Percentiles rank a stretch among this genome's conserved stretches.
Evolutionary conservation across 1,139 yeast species (phyloP).

Genomic region (Lodderomyces beijingensis): DNA sequence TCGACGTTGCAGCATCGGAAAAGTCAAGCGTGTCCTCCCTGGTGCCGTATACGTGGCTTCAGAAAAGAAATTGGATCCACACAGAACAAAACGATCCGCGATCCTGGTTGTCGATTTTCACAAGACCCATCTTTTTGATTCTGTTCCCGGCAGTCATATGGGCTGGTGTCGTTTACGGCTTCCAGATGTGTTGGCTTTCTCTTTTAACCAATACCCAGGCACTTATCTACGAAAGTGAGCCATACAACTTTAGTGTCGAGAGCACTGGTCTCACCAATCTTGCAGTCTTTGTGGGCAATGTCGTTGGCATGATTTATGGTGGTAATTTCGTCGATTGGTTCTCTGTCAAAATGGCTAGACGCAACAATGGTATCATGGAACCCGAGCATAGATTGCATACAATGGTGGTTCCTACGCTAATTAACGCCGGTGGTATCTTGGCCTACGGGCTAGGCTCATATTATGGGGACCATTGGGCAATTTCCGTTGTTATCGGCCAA

Average conservation of each 20-base stretch:
- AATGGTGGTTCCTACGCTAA: constrained; percentile 31
- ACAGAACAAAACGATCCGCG: constrained; percentile 35
- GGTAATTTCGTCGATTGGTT: constrained; percentile 41
- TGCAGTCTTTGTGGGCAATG: constrained; percentile 35
- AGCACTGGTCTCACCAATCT: constrained; percentile 39
- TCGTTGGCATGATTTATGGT: constrained; percentile 39
- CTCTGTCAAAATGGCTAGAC: constrained; percentile 27
- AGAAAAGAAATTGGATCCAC: constrained; percentile 32
- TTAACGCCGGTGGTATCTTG: constrained; percentile 37
- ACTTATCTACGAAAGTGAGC: constrained; percentile 28
- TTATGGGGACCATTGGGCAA: constrained; percentile 42
- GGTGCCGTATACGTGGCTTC: no score
- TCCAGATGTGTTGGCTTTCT: constrained; percentile 54
- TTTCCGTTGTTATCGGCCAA: constrained; percentile 49
- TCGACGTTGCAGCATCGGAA: no score
- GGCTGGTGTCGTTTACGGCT: constrained; percentile 60
- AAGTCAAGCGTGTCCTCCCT: no score
- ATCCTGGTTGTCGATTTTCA: constrained; percentile 34
- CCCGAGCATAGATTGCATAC: constrained; percentile 39
- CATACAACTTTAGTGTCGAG: constrained; percentile 32
- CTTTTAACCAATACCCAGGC: constrained; percentile 43
- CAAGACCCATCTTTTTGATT: constrained; percentile 39
- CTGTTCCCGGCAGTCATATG: constrained; percentile 57
- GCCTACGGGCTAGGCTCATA: constrained; percentile 32
- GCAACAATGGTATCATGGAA: constrained; percentile 36